Evolutionary conservation across 2,329 filamentous ascomycete species (phyloP), one percentile per base, ranked within the genome.

Genomic region (Aspergillus brunneoviolaceus): DNA sequence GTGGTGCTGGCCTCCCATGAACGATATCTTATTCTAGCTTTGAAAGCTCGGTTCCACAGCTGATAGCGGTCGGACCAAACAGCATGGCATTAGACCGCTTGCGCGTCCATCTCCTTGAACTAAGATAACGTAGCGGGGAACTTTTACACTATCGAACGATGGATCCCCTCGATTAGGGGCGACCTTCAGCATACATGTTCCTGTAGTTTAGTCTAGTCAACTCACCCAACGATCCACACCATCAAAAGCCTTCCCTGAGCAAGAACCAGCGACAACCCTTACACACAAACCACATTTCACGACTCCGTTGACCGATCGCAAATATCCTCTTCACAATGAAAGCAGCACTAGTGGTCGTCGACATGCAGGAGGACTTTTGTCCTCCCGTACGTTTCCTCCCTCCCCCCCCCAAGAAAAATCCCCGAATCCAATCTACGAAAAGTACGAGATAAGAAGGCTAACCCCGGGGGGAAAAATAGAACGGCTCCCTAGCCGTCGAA

Each of bases 281-380:
- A 5, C 4, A 12, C 14, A 4, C 33, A 35, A 11, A 16, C 33
- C 33, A 4, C 33, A 16, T 16, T 16, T 35, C 11, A 35, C 33
- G 3, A 35, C 14, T 35, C 33, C 33, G n/a, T 12, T 27, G 11
- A 2, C 5, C 11, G 23, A 55, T 51, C 50, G 21, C 14, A 14
- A 10, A 14, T 45, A 21, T n/a, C 11, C 39, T 9, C 29, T 23
- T 52, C 59, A 62, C 55, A 25, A 69, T 67, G 65, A 66, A 52
- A 54, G 82, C 86, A 49, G 86, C 86, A n/a, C 76, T 89, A 42
- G 76, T 96, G 51, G 84, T 96, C 11, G 89, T 96, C 56, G 93
- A 97, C 76, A 83, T 96, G 71, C 95, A 98, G 77, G 89, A 97
- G 76, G 94, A 98, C 79, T 98, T 97, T 76, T 96, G 92, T 75